Conservation (phyloP, 345 rosid species). For the Aurinia saxatilis region DNA sequence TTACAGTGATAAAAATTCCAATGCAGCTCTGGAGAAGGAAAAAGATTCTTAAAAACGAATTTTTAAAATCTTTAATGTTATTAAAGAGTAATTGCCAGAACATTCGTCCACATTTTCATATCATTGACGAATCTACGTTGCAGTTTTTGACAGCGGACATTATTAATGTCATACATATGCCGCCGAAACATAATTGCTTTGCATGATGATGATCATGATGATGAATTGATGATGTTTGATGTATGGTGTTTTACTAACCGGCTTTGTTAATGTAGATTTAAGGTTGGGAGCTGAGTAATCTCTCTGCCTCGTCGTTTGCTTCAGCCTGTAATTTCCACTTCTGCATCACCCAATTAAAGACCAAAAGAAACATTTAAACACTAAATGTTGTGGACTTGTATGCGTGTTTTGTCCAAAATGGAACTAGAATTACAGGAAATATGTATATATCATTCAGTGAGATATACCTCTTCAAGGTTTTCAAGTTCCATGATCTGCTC, state of each 20-base stretch:
- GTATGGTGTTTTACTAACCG: slow-evolving; percentile 10
- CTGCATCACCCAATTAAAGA: slow-evolving; percentile 30
- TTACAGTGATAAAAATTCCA: background rate
- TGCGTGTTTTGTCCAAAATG: no score
- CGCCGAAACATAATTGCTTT: slow-evolving; percentile 25
- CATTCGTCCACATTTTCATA: slow-evolving; percentile 25
- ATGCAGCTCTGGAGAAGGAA: slow-evolving; percentile 13
- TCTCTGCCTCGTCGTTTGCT: slow-evolving; percentile 93
- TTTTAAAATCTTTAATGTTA: background rate
- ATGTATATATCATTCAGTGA: no score
- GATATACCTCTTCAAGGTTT: slow-evolving; percentile 81
- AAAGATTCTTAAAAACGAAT: background rate
- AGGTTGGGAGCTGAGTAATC: slow-evolving; percentile 69
- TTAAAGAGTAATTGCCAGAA: slow-evolving; percentile 19
- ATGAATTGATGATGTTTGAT: background rate
- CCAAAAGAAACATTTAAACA: background rate
- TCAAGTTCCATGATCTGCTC: slow-evolving; percentile 90
- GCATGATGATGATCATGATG: background rate
- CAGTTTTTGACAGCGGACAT: slow-evolving; percentile 7
- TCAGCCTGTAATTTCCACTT: slow-evolving; percentile 89
- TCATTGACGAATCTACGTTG: slow-evolving; percentile 21
- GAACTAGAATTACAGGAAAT: no score
- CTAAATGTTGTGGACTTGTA: background rate
- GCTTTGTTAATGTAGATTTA: background rate
- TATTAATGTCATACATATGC: slow-evolving; percentile 11